Evolutionary conservation across 2,329 filamentous ascomycete genomes (phyloP).

Genomic region (Fonsecaea multimorphosa): DNA sequence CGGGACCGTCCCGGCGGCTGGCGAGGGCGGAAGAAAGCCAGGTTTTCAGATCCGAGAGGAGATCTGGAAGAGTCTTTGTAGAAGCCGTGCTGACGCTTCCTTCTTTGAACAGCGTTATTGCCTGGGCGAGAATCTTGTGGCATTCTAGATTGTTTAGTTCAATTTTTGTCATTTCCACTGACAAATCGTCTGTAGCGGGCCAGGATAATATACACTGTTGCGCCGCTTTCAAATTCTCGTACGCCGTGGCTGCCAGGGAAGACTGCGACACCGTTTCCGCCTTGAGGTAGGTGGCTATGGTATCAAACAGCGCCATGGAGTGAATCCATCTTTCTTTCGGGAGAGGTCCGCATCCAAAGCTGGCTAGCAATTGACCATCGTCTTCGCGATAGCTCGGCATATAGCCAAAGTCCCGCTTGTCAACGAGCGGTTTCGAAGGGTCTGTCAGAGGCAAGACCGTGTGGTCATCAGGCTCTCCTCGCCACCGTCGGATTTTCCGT

Average conservation of each 20-base stretch:
- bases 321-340: slow-evolving; percentile 33
- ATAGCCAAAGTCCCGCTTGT: slow-evolving; percentile 37
- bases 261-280: slow-evolving; percentile 28
- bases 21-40: slow-evolving; percentile 17
- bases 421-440: slow-evolving; percentile 26
- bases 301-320: slow-evolving; percentile 35
- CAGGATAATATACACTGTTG: slow-evolving; percentile 3
- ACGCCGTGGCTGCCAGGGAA: slow-evolving; percentile 18
- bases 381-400: slow-evolving; percentile 34
- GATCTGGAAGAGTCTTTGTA: slow-evolving; percentile 1
- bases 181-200: neutral
- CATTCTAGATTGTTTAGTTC: slow-evolving; percentile 24
- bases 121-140: slow-evolving; percentile 20
- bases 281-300: slow-evolving; percentile 33
- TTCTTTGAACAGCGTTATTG: slow-evolving; percentile 14
- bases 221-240: slow-evolving; percentile 17
- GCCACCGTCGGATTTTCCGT: slow-evolving; percentile 49
- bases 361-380: slow-evolving; percentile 25
- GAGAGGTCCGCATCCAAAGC: slow-evolving; percentile 32
- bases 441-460: slow-evolving; percentile 19
- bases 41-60: slow-evolving; percentile 17
- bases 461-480: slow-evolving; percentile 39
- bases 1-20: slow-evolving; percentile 6
- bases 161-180: slow-evolving; percentile 31
- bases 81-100: neutral